phyloP scores from a whole-genome alignment of 345 rosid genomes.

The Capsella bursapastoris region DNA sequence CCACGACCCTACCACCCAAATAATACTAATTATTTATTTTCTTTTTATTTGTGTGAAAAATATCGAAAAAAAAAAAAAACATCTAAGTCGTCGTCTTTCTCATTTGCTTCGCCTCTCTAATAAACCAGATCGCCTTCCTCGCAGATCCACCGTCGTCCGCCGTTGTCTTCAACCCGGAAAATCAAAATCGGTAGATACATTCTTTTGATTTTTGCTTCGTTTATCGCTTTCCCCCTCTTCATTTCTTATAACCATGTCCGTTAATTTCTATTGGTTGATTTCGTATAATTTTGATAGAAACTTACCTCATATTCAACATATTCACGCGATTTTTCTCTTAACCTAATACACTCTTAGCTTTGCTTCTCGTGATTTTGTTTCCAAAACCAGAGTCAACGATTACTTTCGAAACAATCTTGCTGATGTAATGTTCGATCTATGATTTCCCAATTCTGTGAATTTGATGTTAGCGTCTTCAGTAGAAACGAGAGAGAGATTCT shows the following conservation, averaged over 20 bases:
- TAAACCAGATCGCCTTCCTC: slow-evolving; percentile 34
- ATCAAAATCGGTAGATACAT: slow-evolving; percentile 7
- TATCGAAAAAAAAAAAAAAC: background rate
- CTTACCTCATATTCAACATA: background rate
- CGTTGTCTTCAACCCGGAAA: background rate
- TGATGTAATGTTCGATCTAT: slow-evolving; percentile 21
- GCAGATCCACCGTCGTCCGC: slow-evolving; percentile 29
- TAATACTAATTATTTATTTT: background rate
- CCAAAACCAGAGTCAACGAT: background rate
- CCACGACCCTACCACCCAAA: slow-evolving; percentile 31
- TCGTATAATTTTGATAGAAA: background rate
- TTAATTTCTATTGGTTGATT: background rate
- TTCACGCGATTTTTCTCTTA: background rate
- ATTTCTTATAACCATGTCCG: too few species aligned
- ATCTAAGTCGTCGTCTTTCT: background rate
- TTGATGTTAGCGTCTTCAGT: too few species aligned
- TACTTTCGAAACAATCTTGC: too few species aligned
- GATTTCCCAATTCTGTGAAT: background rate
- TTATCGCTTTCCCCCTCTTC: background rate
- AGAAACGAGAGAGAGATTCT: background rate
- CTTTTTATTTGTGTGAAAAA: background rate
- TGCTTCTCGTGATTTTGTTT: background rate
- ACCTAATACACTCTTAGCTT: too few species aligned
- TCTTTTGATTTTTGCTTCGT: background rate
- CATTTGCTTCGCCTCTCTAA: slow-evolving; percentile 10